Evolutionary conservation across 2,329 filamentous ascomycete species (phyloP), one percentile per base, ranked within the genome.

Genomic region (Phaeosphaeria sp.): DNA sequence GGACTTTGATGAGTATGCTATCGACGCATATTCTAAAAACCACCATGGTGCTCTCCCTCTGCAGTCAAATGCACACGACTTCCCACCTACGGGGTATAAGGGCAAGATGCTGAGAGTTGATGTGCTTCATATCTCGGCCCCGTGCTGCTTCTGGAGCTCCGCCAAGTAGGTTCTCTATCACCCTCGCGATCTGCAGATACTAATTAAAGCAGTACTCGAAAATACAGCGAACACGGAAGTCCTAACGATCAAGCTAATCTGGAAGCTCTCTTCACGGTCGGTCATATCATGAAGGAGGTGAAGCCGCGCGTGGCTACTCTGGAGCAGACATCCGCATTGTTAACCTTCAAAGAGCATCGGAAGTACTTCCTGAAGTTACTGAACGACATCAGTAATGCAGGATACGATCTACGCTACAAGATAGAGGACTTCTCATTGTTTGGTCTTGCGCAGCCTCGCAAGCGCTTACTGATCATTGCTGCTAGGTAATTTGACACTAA

Each of bases 381-480:
- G 6, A 53, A 65, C 18, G 59, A 66, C 3, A 68, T 74, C 13
- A 13, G 44, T 0, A 17, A 27, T 0, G 55, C 52, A 0, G 69
- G 71, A 0, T 76, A 75, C 30, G 57, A 73, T 24, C 20, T 75
- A 0, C 51, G 70, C 0, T 76, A 68, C 18, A 64, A 60, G 9
- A 52, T 72, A 0, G 43, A 55, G 3, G 51, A 75, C 20, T 21
- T 68, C 2, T 53, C 65, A 0, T 48, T 60, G 6, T 67, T 60
- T 18, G 72, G 71, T 1, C n/a, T 76, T 0, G 57, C 63, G 0
- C 73, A 76, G 43, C 51, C 54, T 0, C 65, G 74, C 1, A 65
- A 61, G n/a, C 65, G 74, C 0, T 56, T 76, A 1, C 25, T 76
- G 0, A 57, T 76, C 15, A 62, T 74, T n/a, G 69, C 58, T 9